These are phyloP conservation scores for Fabrea salina DNA, from an alignment of 169 alveolate genomes.

Conservation along the genomic window DNA sequence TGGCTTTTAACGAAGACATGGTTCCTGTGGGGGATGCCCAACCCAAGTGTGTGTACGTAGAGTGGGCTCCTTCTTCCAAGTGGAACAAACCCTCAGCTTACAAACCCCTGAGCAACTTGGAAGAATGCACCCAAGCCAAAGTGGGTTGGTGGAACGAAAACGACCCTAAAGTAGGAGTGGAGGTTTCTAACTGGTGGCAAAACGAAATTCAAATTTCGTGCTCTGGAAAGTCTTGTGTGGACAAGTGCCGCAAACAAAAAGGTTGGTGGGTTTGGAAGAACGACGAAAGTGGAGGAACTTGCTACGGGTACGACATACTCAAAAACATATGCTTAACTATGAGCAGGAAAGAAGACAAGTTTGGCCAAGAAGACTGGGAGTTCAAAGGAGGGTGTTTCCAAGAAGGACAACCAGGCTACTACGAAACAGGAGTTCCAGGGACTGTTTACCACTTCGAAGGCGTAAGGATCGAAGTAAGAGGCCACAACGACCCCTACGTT, in stretches of 20 bases:
- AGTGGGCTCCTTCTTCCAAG: neutral
- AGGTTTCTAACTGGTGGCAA: conserved; percentile 11
- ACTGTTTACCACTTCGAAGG: neutral
- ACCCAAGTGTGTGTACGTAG: neutral
- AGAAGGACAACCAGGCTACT: neutral
- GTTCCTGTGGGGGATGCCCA: conserved; percentile 25
- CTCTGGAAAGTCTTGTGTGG: conserved; percentile 4
- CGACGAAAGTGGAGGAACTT: neutral
- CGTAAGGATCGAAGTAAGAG: neutral
- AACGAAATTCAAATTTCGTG: neutral
- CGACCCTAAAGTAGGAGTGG: conserved; percentile 17
- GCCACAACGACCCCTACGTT: neutral
- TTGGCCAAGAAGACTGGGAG: conserved; percentile 1
- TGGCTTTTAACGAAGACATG: neutral
- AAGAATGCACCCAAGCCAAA: conserved; percentile 7
- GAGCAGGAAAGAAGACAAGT: neutral
- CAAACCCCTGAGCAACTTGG: neutral
- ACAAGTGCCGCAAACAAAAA: neutral
- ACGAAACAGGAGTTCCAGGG: neutral
- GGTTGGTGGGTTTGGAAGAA: conserved; percentile 24
- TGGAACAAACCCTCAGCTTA: neutral
- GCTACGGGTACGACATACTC: neutral
- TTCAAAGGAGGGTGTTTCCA: neutral
- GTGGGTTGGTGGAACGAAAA: conserved; percentile 7
- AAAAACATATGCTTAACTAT: neutral